These are phyloP conservation scores for Butyriboletus appendiculatus DNA, from an alignment of 1,284 basidiomycete genomes.

Conservation along the genomic window DNA sequence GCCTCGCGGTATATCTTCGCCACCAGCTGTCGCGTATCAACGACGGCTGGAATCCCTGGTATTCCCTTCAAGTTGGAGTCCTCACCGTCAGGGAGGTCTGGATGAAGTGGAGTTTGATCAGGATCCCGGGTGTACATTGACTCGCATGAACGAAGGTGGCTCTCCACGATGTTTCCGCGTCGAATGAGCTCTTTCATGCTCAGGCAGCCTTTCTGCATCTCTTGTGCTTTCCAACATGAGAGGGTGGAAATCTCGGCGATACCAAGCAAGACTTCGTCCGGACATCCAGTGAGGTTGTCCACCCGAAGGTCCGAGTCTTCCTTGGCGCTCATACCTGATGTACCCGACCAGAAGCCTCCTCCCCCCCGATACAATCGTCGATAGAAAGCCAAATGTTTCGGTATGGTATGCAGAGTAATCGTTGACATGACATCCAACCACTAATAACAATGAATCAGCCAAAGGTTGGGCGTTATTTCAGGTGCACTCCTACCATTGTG, in stretches of 20 bases:
- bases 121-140: conserved; percentile 28
- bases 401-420: conserved; percentile 58
- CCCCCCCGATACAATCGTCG: conserved; percentile 53
- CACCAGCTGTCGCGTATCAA: conserved; percentile 49
- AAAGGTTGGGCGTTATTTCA: conserved; percentile 2
- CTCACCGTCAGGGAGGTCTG: conserved; percentile 38
- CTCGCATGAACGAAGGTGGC: conserved; percentile 49
- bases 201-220: conserved; percentile 58
- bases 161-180: conserved; percentile 66
- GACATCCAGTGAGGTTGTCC: conserved; percentile 70
- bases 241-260: conserved; percentile 73
- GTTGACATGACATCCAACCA: conserved; percentile 76
- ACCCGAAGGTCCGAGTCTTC: conserved; percentile 50
- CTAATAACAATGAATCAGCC: conserved; percentile 39
- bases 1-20: conserved; percentile 67
- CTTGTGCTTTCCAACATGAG: conserved; percentile 73
- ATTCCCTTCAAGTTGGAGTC: conserved; percentile 27
- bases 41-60: conserved; percentile 27
- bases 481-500: conserved; percentile 57
- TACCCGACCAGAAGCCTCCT: conserved; percentile 39
- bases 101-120: conserved; percentile 41
- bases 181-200: conserved; percentile 71
- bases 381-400: conserved; percentile 67
- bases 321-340: conserved; percentile 25
- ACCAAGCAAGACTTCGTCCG: conserved; percentile 71